phyloP scores from a whole-genome alignment of 805 yeast genomes.

The Cyberlindnera meyerae region DNA sequence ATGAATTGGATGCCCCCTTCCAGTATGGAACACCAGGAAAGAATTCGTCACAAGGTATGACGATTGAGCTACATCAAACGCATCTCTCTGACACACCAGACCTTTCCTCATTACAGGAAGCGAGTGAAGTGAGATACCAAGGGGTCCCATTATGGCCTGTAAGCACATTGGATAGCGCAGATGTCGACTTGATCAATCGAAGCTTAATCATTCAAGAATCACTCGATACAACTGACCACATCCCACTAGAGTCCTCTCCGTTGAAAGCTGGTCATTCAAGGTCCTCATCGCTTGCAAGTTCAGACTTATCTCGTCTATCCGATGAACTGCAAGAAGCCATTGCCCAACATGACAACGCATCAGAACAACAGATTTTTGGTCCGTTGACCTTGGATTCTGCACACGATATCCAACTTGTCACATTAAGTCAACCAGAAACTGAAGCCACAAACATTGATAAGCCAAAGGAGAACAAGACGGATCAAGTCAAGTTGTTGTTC shows the following conservation, averaged over 20 bases:
- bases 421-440: background rate
- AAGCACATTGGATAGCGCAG: background rate
- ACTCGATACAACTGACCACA: background rate
- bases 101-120: background rate
- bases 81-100: too few relatives aligned
- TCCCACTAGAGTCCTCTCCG: background rate
- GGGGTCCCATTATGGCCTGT: background rate
- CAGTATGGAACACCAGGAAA: too few relatives aligned
- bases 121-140: background rate
- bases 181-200: constrained; percentile 6
- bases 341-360: background rate
- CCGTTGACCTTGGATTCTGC: constrained; percentile 16
- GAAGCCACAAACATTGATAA: background rate
- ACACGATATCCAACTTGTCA: constrained; percentile 9
- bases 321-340: constrained; percentile 13
- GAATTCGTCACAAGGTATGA: too few relatives aligned
- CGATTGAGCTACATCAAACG: too few relatives aligned
- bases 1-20: too few relatives aligned
- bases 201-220: constrained; percentile 2
- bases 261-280: too few relatives aligned
- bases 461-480: background rate
- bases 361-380: constrained; percentile 2
- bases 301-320: constrained; percentile 13
- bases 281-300: constrained; percentile 1
- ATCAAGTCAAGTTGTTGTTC: constrained; percentile 1